phyloP scores from a whole-genome alignment of 805 yeast species.

The Saturnispora quitensis region DNA sequence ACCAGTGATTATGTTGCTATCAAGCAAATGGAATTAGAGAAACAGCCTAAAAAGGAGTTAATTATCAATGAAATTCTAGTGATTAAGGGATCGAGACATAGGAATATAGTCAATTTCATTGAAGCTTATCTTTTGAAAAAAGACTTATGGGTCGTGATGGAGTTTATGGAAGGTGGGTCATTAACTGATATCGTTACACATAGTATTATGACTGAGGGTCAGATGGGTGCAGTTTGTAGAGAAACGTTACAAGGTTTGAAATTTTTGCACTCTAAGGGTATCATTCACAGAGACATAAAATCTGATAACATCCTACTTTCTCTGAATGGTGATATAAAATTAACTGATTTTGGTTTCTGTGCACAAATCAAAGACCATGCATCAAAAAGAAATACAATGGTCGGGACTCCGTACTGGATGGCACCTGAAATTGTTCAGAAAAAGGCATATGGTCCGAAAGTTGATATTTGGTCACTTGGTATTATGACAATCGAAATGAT shows the following conservation, averaged over 20 bases:
- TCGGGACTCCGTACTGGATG: slow-evolving; percentile 88
- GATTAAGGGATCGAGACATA: slow-evolving; percentile 86
- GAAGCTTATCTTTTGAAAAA: slow-evolving; percentile 73
- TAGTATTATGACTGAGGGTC: slow-evolving; percentile 80
- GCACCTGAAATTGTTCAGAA: slow-evolving; percentile 80
- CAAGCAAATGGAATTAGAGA: slow-evolving; percentile 90
- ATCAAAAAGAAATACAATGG: slow-evolving; percentile 75
- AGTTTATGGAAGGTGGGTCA: slow-evolving; percentile 98
- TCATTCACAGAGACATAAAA: slow-evolving; percentile 92
- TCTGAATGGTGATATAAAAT: slow-evolving; percentile 77
- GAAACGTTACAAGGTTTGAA: slow-evolving; percentile 82
- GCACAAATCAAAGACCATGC: slow-evolving; percentile 70
- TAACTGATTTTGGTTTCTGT: slow-evolving; percentile 77
- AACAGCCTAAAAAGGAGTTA: slow-evolving; percentile 91
- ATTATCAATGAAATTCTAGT: slow-evolving; percentile 93
- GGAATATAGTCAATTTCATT: slow-evolving; percentile 88
- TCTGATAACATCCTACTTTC: slow-evolving; percentile 86
- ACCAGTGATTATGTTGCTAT: slow-evolving; percentile 69
- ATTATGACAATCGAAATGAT: slow-evolving; percentile 85
- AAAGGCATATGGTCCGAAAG: slow-evolving; percentile 73
- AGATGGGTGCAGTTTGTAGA: slow-evolving; percentile 89
- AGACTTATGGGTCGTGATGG: slow-evolving; percentile 96
- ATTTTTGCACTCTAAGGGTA: slow-evolving; percentile 85
- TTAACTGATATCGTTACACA: slow-evolving; percentile 92
- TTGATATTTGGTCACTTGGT: slow-evolving; percentile 77